Conservation (phyloP, 345 rosid species). For the Citropsis articulata region DNA sequence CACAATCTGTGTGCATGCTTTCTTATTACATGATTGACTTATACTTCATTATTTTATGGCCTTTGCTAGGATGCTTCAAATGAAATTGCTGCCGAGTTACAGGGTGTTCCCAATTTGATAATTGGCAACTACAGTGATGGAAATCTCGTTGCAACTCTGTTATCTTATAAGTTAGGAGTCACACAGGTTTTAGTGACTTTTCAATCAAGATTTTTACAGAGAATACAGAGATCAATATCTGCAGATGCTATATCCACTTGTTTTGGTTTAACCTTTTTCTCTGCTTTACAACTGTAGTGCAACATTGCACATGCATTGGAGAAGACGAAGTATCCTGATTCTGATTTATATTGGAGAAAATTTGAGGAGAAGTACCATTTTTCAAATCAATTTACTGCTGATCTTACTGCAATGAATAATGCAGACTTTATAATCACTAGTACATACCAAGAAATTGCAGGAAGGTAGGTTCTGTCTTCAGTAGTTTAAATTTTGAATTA, state of each 20-base stretch:
- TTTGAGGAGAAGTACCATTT: constrained; percentile 54
- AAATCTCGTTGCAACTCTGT: constrained; percentile 52
- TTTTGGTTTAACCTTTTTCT: constrained; percentile 6
- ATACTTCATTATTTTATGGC: background rate
- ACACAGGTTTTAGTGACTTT: constrained; percentile 35
- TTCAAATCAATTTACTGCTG: constrained; percentile 53
- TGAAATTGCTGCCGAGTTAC: constrained; percentile 51
- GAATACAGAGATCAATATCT: background rate
- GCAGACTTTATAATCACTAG: constrained; percentile 60
- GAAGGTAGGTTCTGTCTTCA: constrained; percentile 32
- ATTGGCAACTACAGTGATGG: constrained; percentile 62
- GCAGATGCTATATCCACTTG: constrained; percentile 4
- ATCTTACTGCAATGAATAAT: constrained; percentile 54
- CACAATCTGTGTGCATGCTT: background rate
- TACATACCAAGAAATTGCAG: constrained; percentile 52
- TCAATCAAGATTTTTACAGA: background rate
- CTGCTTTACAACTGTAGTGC: constrained; percentile 28
- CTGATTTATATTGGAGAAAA: constrained; percentile 53
- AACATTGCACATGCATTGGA: constrained; percentile 59
- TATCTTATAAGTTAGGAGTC: constrained; percentile 48
- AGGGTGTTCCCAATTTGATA: constrained; percentile 50
- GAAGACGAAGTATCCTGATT: constrained; percentile 61
- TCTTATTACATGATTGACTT: background rate
- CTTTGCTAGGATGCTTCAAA: constrained; percentile 45
- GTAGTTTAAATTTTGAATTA: background rate